Evolutionary conservation across 2,329 filamentous ascomycete genomes (phyloP), one percentile per base, ranked within the genome.

Genomic region (Paracoccidioides lutzii): DNA sequence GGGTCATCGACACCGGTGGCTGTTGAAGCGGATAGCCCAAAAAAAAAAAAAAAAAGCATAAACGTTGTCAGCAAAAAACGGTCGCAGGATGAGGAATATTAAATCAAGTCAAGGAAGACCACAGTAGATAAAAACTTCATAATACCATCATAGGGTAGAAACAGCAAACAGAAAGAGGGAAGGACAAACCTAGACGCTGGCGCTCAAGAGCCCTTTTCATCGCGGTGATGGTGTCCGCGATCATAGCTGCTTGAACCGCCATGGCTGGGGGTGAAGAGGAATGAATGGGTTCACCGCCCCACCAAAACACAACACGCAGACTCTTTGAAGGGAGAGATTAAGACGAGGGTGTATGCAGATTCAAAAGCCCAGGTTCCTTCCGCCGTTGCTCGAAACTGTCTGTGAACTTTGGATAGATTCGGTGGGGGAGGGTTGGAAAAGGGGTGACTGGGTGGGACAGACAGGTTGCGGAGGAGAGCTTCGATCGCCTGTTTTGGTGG

Each of bases 141-240:
- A 22, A 32, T 40, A 40, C 14, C 33, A 50, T 15, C 7, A 22
- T 1, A 50, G 28, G n/a, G n/a, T 8, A 8, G 32, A 35, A 33
- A 50, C 1, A 22, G 12, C 12, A 37, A 3, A 50, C 41, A 4
- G n/a, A 5, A 32, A 51, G 7, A 3, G 32, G 41, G 14, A 35
- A 60, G 12, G 15, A 60, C 66, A 58, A 64, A 78, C 76, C 70
- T 54, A 75, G 70, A 62, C 70, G 69, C 57, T 76, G 71, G 60
- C 73, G 71, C 59, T 72, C 71, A 58, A 80, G 64, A 37, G 77
- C 76, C 60, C 75, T 68, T 64, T 80, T 81, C 72, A 81, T 75
- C 42, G 73, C 75, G 55, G 76, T 70, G 60, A 81, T 79, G 9
- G 78, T 80, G 60, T 81, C 77, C 45, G 75, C 73, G 58, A 76